Conservation (phyloP, 2,329 filamentous ascomycete genomes). For the Arthrobotrys sinensis region DNA sequence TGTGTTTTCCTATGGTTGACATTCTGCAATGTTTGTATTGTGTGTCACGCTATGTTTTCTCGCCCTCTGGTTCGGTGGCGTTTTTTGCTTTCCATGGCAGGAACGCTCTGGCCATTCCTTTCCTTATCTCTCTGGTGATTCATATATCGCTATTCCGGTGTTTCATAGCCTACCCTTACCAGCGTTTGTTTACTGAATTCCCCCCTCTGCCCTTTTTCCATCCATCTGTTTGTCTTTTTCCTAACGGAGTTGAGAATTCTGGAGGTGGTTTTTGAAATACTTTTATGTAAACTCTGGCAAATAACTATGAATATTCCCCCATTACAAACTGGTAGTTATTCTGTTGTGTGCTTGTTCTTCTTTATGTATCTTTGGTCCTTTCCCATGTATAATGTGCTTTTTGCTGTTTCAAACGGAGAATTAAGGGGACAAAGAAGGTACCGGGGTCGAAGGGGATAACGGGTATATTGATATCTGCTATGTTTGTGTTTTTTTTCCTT, state of each 20-base stretch:
- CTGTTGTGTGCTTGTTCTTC: slow-evolving; percentile 4
- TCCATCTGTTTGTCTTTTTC: slow-evolving; percentile 19
- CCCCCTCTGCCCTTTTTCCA: slow-evolving; percentile 15
- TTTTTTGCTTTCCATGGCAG: slow-evolving; percentile 26
- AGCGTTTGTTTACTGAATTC: slow-evolving; percentile 32
- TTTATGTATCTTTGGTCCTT: slow-evolving; percentile 24
- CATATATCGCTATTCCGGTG: slow-evolving; percentile 31
- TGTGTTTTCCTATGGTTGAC: slow-evolving; percentile 27
- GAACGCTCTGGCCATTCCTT: slow-evolving; percentile 42
- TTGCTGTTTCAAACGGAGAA: slow-evolving; percentile 27
- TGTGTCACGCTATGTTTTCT: slow-evolving; percentile 60
- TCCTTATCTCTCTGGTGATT: slow-evolving; percentile 54
- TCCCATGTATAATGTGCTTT: slow-evolving; percentile 22
- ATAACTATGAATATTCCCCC: slow-evolving; percentile 23
- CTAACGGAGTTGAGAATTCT: slow-evolving; percentile 45
- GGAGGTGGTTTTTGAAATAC: slow-evolving; percentile 24
- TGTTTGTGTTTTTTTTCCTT: slow-evolving; percentile 23
- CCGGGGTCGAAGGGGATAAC: slow-evolving; percentile 21
- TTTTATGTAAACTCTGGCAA: slow-evolving; percentile 32
- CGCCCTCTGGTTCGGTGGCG: slow-evolving; percentile 46
- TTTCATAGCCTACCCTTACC: slow-evolving; percentile 19
- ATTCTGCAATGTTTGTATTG: slow-evolving; percentile 29
- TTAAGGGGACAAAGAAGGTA: slow-evolving; percentile 22
- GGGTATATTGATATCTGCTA: slow-evolving; percentile 22
- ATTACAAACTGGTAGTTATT: background rate